Evolutionary conservation across 768 basidiomycete genomes (phyloP).

Genomic region (Termitomyces sp.): DNA sequence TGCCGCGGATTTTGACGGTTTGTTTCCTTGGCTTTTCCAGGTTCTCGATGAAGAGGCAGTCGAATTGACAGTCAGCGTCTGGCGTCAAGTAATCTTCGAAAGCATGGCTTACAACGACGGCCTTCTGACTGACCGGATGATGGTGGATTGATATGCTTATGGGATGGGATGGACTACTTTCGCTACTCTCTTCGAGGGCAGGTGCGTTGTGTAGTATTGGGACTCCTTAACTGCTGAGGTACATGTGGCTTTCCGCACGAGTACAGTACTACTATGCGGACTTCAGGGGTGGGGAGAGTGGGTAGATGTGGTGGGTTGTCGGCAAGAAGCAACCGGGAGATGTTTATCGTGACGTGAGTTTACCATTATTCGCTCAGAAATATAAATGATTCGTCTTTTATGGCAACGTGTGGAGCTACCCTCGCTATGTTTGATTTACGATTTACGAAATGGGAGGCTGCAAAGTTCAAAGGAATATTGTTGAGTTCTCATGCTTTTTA

Average conservation of each 20-base stretch:
- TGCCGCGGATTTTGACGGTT: background rate
- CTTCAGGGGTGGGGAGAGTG: conserved; percentile 19
- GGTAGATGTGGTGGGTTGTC: conserved; percentile 8
- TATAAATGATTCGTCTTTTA: conserved; percentile 42
- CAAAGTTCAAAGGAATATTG: conserved; percentile 3
- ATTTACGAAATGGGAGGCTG: background rate
- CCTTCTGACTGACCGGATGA: conserved; percentile 79
- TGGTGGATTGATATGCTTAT: conserved; percentile 56
- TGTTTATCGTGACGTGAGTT: conserved; percentile 48
- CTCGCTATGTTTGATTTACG: conserved; percentile 1
- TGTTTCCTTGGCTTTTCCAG: conserved; percentile 34
- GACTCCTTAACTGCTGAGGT: conserved; percentile 40
- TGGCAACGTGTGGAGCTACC: conserved; percentile 15
- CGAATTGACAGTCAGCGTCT: conserved; percentile 73
- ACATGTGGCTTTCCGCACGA: conserved; percentile 30
- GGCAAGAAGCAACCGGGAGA: conserved; percentile 6
- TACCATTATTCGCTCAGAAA: conserved; percentile 44
- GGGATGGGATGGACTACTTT: conserved; percentile 19
- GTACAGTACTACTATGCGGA: conserved; percentile 25
- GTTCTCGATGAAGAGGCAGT: conserved; percentile 90
- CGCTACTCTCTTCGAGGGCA: conserved; percentile 36
- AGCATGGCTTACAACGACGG: conserved; percentile 92
- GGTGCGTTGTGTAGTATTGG: conserved; percentile 62
- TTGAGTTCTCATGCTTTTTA: conserved; percentile 18
- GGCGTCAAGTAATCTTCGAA: conserved; percentile 94